phyloP scores from a whole-genome alignment of 352 stramenopile genomes.

The Phytophthora citrophthora region DNA sequence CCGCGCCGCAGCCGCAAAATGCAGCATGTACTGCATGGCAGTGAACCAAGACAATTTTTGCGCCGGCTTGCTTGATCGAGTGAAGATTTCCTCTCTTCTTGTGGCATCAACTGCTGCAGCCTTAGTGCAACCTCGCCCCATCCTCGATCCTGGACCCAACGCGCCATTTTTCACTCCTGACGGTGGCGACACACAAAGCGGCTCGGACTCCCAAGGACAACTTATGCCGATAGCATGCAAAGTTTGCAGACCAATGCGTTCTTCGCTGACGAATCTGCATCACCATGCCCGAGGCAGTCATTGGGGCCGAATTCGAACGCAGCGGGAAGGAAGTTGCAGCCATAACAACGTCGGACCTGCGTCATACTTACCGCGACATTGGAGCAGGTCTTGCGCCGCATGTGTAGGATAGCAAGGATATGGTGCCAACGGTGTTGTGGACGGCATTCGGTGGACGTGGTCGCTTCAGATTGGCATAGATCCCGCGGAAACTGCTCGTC shows the following conservation, averaged over 20 bases:
- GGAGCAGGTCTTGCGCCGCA: too few relatives aligned
- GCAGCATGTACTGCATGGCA: too few relatives aligned
- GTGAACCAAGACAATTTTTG: slow-evolving; percentile 8
- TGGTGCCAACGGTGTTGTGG: too few relatives aligned
- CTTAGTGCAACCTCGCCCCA: slow-evolving; percentile 16
- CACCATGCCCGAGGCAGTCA: slow-evolving; percentile 1
- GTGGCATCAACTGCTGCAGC: background rate
- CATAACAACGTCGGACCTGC: slow-evolving; percentile 1
- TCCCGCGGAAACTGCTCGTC: slow-evolving; percentile 18
- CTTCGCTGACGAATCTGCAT: too few relatives aligned
- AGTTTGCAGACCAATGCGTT: too few relatives aligned
- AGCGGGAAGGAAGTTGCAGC: background rate
- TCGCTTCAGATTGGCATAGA: slow-evolving; percentile 5
- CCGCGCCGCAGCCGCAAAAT: too few relatives aligned
- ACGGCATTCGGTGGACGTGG: background rate
- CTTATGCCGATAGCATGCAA: too few relatives aligned
- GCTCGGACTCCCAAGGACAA: too few relatives aligned
- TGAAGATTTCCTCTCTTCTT: background rate
- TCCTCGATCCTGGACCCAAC: background rate
- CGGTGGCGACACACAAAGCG: slow-evolving; percentile 14
- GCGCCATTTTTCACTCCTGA: slow-evolving; percentile 19
- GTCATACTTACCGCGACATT: background rate
- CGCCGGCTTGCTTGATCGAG: background rate
- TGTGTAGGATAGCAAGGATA: too few relatives aligned
- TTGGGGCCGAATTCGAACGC: slow-evolving; percentile 15